Evolutionary conservation across 768 basidiomycete species (phyloP).

Genomic region (Lactarius indigo): DNA sequence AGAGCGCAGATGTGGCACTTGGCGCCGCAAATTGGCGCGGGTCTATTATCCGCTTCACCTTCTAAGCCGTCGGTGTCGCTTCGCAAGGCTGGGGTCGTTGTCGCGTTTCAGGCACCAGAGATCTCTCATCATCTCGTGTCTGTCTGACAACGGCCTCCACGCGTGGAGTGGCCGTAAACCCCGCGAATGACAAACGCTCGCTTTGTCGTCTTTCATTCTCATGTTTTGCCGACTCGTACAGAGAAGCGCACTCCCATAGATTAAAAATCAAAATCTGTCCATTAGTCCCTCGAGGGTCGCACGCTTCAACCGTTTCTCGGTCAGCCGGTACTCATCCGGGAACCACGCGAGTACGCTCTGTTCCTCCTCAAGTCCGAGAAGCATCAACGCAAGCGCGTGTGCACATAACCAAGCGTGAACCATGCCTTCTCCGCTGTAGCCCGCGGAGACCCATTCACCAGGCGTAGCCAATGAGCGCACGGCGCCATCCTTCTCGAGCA

Average conservation of each 20-base stretch:
- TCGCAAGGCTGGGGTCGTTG: background rate
- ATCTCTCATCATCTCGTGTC: background rate
- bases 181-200: background rate
- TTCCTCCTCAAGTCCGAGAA: conserved; percentile 42
- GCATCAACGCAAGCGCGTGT: conserved; percentile 56
- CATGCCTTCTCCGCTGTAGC: conserved; percentile 74
- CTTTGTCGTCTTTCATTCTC: background rate
- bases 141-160: background rate
- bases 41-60: background rate
- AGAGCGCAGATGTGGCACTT: background rate
- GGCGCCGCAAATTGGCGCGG: background rate
- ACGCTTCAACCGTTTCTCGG: conserved; percentile 46
- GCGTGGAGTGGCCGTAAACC: background rate
- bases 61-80: background rate
- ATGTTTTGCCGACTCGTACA: background rate
- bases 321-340: conserved; percentile 47
- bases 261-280: conserved; percentile 21
- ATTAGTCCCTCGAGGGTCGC: conserved; percentile 38
- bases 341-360: conserved; percentile 41
- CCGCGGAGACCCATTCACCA: conserved; percentile 72
- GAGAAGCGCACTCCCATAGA: background rate
- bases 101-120: background rate
- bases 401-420: conserved; percentile 64
- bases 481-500: background rate
- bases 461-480: conserved; percentile 31